These are phyloP conservation scores for Cyphellophora attinorum DNA, from an alignment of 2,329 filamentous ascomycete genomes.

Conservation along the genomic window DNA sequence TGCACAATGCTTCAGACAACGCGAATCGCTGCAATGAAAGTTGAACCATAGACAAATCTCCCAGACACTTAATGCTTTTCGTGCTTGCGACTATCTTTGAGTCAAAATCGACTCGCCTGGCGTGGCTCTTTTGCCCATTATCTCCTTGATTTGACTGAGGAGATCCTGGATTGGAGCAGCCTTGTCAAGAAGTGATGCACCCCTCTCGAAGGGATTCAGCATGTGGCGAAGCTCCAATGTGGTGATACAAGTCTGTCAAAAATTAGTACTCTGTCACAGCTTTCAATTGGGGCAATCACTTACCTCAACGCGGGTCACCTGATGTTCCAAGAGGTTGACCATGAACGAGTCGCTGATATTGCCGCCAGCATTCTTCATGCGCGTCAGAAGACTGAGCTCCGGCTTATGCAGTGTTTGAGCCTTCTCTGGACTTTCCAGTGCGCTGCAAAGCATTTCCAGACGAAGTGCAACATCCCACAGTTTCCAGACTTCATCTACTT, in stretches of 20 bases:
- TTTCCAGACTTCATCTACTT: constrained; percentile 77
- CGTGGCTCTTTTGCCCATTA: too few species aligned
- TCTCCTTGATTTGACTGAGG: constrained; percentile 34
- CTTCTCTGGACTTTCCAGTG: constrained; percentile 57
- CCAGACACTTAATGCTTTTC: too few species aligned
- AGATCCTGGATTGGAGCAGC: constrained; percentile 69
- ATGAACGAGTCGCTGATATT: constrained; percentile 84
- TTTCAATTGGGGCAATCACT: constrained; percentile 23
- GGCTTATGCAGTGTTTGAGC: constrained; percentile 61
- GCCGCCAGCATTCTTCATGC: constrained; percentile 61
- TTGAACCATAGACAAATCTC: too few species aligned
- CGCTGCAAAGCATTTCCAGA: constrained; percentile 86
- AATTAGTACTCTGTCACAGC: background rate
- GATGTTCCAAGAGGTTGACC: constrained; percentile 84
- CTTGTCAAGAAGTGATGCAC: constrained; percentile 59
- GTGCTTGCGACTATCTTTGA: too few species aligned
- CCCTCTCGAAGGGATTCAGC: constrained; percentile 55
- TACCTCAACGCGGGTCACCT: constrained; percentile 93
- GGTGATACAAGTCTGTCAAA: constrained; percentile 64
- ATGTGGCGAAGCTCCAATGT: constrained; percentile 72
- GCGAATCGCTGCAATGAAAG: too few species aligned
- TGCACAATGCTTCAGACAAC: too few species aligned
- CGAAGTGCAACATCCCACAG: constrained; percentile 83
- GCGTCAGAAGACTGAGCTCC: constrained; percentile 73
- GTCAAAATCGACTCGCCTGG: too few species aligned